These are phyloP conservation scores for Heterobasidion irregulare DNA, from an alignment of 1,284 basidiomycete genomes.

Conservation along the genomic window DNA sequence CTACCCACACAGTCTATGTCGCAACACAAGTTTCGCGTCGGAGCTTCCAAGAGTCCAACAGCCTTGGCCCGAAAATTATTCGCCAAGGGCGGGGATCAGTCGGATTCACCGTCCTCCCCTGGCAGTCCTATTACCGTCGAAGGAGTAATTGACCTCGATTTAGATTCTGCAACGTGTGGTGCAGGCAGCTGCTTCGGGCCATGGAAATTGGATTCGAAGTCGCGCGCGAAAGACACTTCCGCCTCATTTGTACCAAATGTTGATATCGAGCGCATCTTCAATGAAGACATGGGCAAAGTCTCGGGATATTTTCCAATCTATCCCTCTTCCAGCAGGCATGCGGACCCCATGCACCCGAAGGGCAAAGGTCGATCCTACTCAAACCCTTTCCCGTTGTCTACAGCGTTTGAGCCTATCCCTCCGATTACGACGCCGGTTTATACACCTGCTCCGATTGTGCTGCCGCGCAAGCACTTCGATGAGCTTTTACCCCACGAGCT, in stretches of 20 bases:
- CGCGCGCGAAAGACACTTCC: conserved; percentile 14
- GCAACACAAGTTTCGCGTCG: conserved; percentile 38
- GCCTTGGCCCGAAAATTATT: conserved; percentile 49
- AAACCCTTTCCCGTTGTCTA: conserved; percentile 49
- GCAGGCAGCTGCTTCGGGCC: conserved; percentile 31
- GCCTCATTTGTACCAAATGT: conserved; percentile 18
- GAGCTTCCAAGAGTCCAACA: conserved; percentile 32
- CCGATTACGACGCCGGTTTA: conserved; percentile 31
- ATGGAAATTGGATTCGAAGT: conserved; percentile 31
- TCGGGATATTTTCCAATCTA: background rate
- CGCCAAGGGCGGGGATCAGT: conserved; percentile 26
- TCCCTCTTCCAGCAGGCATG: conserved; percentile 8
- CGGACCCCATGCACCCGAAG: conserved; percentile 22
- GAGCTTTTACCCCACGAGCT: conserved; percentile 68
- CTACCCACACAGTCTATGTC: conserved; percentile 29
- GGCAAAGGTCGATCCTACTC: conserved; percentile 56
- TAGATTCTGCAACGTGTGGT: conserved; percentile 14
- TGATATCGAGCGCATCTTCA: conserved; percentile 16
- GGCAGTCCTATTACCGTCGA: conserved; percentile 5
- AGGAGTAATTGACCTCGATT: conserved; percentile 4
- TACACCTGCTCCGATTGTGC: conserved; percentile 34
- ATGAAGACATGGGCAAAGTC: conserved; percentile 3
- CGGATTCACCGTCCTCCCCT: conserved; percentile 1
- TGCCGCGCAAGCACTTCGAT: conserved; percentile 47
- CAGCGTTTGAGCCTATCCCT: conserved; percentile 41